Conservation (phyloP, 352 stramenopile species). For the Phytopythium chamaehyphon region DNA sequence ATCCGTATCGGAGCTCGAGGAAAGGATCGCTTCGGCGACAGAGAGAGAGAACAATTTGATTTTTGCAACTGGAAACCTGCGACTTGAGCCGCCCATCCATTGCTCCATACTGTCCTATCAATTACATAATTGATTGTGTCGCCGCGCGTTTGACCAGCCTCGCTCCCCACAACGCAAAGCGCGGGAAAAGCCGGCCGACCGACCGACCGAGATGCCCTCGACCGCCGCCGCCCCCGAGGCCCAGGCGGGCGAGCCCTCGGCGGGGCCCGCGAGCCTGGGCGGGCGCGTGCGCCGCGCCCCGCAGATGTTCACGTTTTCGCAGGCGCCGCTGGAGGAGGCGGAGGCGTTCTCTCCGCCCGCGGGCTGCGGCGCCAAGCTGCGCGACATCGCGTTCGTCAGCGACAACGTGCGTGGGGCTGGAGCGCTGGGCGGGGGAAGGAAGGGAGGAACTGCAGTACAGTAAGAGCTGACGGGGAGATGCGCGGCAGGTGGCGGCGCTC, state of each 20-base stretch:
- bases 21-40: too few relatives aligned
- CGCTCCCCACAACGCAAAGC: too few relatives aligned
- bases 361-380: slow-evolving; percentile 49
- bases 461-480: background rate
- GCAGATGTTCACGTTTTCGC: slow-evolving; percentile 62
- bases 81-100: too few relatives aligned
- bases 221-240: background rate
- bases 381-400: slow-evolving; percentile 53
- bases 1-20: too few relatives aligned
- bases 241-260: slow-evolving; percentile 1
- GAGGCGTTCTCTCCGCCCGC: slow-evolving; percentile 60
- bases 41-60: too few relatives aligned
- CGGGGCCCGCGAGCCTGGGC: slow-evolving; percentile 20
- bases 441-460: too few relatives aligned
- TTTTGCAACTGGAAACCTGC: too few relatives aligned
- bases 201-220: too few relatives aligned
- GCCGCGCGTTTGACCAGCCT: too few relatives aligned
- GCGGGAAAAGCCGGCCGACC: too few relatives aligned
- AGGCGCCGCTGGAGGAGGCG: slow-evolving; percentile 41
- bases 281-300: slow-evolving; percentile 56
- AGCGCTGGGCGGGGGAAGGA: background rate
- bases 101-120: too few relatives aligned
- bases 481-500: slow-evolving; percentile 46
- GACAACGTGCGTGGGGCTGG: slow-evolving; percentile 31
- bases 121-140: too few relatives aligned